These are phyloP conservation scores for Pseudogymnoascus destructans DNA, from an alignment of 2,329 filamentous ascomycete genomes.

Conservation along the genomic window DNA sequence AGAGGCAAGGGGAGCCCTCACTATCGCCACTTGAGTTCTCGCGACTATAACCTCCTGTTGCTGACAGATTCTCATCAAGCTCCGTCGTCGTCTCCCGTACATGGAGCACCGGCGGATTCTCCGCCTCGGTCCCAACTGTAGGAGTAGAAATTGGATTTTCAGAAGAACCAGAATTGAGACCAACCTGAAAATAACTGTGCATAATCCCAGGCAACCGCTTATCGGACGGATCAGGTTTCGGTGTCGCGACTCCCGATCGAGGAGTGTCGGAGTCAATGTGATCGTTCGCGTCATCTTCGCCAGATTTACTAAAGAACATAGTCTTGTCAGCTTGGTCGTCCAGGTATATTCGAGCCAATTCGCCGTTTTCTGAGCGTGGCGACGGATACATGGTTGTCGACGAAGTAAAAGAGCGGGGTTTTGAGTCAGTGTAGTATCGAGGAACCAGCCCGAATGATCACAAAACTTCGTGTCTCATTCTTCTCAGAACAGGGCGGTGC, in stretches of 20 bases:
- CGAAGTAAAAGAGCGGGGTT: background rate
- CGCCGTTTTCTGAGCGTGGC: background rate
- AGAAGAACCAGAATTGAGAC: slow-evolving; percentile 57
- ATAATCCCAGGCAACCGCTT: slow-evolving; percentile 92
- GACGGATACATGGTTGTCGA: background rate
- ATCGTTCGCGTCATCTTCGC: slow-evolving; percentile 59
- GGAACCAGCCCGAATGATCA: background rate
- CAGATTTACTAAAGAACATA: slow-evolving; percentile 15
- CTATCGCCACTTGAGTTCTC: slow-evolving; percentile 19
- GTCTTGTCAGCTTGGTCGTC: slow-evolving; percentile 1
- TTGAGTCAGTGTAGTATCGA: background rate
- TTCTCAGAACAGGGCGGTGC: background rate
- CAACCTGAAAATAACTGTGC: slow-evolving; percentile 98
- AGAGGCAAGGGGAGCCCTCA: slow-evolving; percentile 17
- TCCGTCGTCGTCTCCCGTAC: slow-evolving; percentile 16
- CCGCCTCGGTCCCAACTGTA: slow-evolving; percentile 16
- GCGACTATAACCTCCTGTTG: slow-evolving; percentile 19
- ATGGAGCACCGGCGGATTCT: slow-evolving; percentile 16
- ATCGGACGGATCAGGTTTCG: slow-evolving; percentile 84
- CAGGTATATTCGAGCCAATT: background rate
- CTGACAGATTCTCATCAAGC: slow-evolving; percentile 19
- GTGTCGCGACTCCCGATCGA: slow-evolving; percentile 82
- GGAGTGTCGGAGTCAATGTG: slow-evolving; percentile 77
- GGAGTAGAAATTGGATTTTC: slow-evolving; percentile 23
- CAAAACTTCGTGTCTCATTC: slow-evolving; percentile 7